Conservation (phyloP, 208 protist species). For the Leishmania guyanensis region DNA sequence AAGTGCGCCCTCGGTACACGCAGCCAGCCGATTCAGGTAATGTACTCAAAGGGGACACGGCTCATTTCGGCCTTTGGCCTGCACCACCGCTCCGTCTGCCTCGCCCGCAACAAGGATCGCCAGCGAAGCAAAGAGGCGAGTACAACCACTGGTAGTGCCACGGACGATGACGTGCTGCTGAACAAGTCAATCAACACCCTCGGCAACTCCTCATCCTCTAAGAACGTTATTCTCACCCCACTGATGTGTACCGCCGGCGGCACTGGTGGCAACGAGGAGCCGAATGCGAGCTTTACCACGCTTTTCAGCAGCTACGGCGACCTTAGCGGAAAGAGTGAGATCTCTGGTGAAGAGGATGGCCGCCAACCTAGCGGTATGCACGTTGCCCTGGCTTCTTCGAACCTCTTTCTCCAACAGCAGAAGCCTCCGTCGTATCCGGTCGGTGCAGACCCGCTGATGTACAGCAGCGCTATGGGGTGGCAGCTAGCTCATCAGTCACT, state of each 20-base stretch:
- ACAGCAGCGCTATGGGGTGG: constrained; percentile 11
- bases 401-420: constrained; percentile 13
- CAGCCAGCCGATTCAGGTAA: constrained; percentile 72
- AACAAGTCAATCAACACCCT: not conserved
- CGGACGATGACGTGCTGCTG: not conserved
- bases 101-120: constrained; percentile 29
- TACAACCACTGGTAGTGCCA: not conserved
- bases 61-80: constrained; percentile 64
- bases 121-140: constrained; percentile 9
- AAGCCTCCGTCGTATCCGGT: constrained; percentile 10
- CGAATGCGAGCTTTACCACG: constrained; percentile 12
- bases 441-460: constrained; percentile 2
- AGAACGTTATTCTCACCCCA: constrained; percentile 5
- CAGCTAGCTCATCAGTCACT: not conserved
- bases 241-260: not conserved
- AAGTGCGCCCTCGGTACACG: constrained; percentile 58
- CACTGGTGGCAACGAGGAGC: not conserved
- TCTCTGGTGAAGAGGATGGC: constrained; percentile 20
- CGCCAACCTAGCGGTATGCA: constrained; percentile 1
- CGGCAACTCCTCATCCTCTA: constrained; percentile 4
- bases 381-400: constrained; percentile 2
- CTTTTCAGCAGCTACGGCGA: constrained; percentile 15
- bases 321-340: constrained; percentile 15
- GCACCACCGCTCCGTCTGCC: constrained; percentile 41
- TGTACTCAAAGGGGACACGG: constrained; percentile 65